Conservation (phyloP, 1,284 basidiomycete genomes). For the Irpex sp. region DNA sequence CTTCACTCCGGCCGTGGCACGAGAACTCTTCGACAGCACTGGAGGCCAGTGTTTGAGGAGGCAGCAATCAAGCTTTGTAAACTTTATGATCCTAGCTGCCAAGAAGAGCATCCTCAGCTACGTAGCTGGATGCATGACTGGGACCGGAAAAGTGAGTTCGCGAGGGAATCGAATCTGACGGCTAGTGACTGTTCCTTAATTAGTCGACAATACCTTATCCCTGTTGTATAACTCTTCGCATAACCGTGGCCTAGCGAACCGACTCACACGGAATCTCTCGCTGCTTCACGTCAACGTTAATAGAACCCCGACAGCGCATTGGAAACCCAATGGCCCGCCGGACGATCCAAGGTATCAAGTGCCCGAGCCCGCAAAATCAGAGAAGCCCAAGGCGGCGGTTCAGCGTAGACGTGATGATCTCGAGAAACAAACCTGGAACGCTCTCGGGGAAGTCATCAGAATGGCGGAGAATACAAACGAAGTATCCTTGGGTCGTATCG, state of each 20-base stretch:
- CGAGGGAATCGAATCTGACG: neutral
- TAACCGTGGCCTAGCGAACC: slow-evolving; percentile 60
- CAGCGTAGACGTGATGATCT: slow-evolving; percentile 11
- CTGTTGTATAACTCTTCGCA: slow-evolving; percentile 52
- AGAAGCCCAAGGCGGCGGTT: neutral
- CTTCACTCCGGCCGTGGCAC: slow-evolving; percentile 52
- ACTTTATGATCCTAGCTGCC: slow-evolving; percentile 32
- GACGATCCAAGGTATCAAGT: neutral
- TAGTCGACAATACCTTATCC: slow-evolving; percentile 57
- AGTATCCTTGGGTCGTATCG: slow-evolving; percentile 38
- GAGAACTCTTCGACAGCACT: slow-evolving; percentile 44
- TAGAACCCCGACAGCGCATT: neutral
- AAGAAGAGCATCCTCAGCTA: slow-evolving; percentile 27
- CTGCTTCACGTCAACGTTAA: neutral
- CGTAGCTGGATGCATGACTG: slow-evolving; percentile 46
- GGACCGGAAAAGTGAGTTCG: slow-evolving; percentile 33
- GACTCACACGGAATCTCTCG: slow-evolving; percentile 42
- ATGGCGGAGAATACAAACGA: slow-evolving; percentile 48
- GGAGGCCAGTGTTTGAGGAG: slow-evolving; percentile 51
- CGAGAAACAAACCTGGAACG: slow-evolving; percentile 31
- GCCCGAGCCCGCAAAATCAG: neutral
- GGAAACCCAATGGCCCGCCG: neutral
- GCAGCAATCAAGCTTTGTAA: slow-evolving; percentile 42
- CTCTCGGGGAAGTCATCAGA: slow-evolving; percentile 42
- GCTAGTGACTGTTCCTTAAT: neutral